Evolutionary conservation across 225 moss, liverwort and hornwort genomes (phyloP), one percentile per base, ranked within the genome.

Genomic region (Polytrichum formosum): DNA sequence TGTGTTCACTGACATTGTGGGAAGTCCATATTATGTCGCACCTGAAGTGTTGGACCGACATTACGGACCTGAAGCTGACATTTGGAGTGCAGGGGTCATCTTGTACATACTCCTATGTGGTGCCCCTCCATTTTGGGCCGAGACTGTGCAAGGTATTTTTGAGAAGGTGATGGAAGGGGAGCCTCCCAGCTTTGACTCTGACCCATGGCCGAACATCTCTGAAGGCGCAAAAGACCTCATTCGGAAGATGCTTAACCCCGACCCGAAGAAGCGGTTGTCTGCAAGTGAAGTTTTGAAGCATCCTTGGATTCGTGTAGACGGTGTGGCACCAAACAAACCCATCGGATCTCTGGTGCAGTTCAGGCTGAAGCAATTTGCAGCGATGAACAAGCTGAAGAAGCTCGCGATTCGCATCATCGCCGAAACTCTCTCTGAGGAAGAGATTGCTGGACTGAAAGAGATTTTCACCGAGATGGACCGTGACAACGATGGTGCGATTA

Each of bases 31-130:
- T 55, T 92, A 95, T 64, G 91, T 95, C 54, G 95, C 95, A 4
- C 92, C 95, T 0, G 95, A 95, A 69, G 91, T 95, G 9, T 18
- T 95, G 33, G 89, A 92, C 21, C 84, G 95, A 6, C 78, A 86
- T 55, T 95, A 95, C 58, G 92, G 95, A 1, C 92, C 95, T 0
- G 92, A 95, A 67, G 91, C 89, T 0, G 95, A 95, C 54, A 80
- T 92, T 7, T 95, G 95, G 95, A 95, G 95, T 59, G 92, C 80
- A 3, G 95, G 95, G 22, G 95, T 95, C 28, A 92, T 91, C 63
- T 61, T 95, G 17, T 95, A 95, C 73, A 91, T 92, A 28, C 67
- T 95, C 21, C 70, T 92, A 21, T 87, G 92, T 22, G 95, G 95
- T 5, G 89, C 62, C 3, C 95, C 95, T 22, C 92, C 95, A 6